phyloP scores from a whole-genome alignment of 140 eudicot genomes.

The Flaveria floridana region DNA sequence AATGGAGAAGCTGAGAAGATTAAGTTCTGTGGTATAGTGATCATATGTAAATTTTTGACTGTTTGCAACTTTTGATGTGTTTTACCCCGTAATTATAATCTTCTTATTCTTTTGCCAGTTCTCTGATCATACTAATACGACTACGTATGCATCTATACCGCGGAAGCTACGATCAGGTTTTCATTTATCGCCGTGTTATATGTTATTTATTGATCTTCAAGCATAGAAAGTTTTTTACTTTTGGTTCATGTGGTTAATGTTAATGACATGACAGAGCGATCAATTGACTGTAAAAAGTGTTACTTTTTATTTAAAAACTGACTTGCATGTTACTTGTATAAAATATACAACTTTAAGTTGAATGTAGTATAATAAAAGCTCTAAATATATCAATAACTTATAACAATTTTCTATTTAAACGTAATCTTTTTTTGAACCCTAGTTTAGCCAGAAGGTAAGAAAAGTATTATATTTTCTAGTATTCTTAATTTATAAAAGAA shows the following conservation, averaged over 20 bases:
- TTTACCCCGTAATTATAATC: neutral
- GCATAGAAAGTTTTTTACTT: neutral
- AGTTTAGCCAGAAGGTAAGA: neutral
- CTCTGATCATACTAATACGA: slow-evolving; percentile 34
- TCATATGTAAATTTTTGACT: neutral
- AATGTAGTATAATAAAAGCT: neutral
- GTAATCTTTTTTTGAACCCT: neutral
- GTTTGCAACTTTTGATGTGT: no score
- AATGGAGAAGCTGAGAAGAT: slow-evolving; percentile 38
- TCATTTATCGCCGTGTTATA: neutral
- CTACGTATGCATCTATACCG: slow-evolving; percentile 49
- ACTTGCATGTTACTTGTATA: neutral
- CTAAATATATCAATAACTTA: no score
- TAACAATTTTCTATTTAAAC: neutral
- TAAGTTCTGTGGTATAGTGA: slow-evolving; percentile 26
- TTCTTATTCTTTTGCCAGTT: slow-evolving; percentile 38
- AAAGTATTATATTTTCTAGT: no score
- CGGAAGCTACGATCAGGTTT: slow-evolving; percentile 68
- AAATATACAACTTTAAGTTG: neutral
- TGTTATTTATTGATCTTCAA: neutral
- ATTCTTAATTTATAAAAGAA: no score
- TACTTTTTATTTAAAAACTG: neutral
- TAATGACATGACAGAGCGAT: neutral
- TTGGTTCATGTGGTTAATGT: neutral
- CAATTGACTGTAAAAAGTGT: neutral